Evolutionary conservation across 129 eudicot species (phyloP).

Genomic region (Pulicaria dysenterica): DNA sequence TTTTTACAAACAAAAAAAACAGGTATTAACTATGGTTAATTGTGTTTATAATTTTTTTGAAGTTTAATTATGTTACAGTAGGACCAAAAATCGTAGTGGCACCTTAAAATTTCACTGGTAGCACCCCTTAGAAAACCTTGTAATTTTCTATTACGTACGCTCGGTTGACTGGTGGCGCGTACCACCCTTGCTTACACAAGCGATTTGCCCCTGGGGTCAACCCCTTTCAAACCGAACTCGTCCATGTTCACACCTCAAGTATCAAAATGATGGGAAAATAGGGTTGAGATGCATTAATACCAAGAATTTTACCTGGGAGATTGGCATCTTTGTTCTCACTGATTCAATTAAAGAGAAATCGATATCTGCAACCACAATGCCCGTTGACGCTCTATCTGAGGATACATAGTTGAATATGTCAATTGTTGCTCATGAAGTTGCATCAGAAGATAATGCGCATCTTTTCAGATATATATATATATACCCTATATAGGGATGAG

Average conservation of each 20-base stretch:
- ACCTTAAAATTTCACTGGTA: too few relatives aligned
- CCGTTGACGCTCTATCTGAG: slow-evolving; percentile 74
- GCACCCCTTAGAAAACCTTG: too few relatives aligned
- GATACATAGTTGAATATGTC: slow-evolving; percentile 8
- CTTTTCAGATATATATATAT: too few relatives aligned
- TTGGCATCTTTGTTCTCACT: slow-evolving; percentile 86
- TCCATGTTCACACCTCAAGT: background rate
- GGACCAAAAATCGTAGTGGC: too few relatives aligned
- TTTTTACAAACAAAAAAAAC: background rate
- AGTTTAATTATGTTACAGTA: too few relatives aligned
- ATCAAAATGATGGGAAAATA: slow-evolving; percentile 6
- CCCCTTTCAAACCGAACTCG: background rate
- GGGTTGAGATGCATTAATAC: background rate
- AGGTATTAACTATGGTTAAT: too few relatives aligned
- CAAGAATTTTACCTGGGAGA: slow-evolving; percentile 54
- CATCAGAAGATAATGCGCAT: slow-evolving; percentile 1
- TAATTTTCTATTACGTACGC: too few relatives aligned
- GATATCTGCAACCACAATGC: slow-evolving; percentile 88
- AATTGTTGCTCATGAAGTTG: slow-evolving; percentile 19
- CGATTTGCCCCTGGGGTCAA: background rate
- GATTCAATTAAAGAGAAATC: slow-evolving; percentile 78
- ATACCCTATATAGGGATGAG: too few relatives aligned
- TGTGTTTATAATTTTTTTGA: too few relatives aligned
- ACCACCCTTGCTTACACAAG: too few relatives aligned
- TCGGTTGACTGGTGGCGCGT: too few relatives aligned